Evolutionary conservation across 1,284 basidiomycete genomes (phyloP), one percentile per base, ranked within the genome.

Genomic region (Trametes polyzona): DNA sequence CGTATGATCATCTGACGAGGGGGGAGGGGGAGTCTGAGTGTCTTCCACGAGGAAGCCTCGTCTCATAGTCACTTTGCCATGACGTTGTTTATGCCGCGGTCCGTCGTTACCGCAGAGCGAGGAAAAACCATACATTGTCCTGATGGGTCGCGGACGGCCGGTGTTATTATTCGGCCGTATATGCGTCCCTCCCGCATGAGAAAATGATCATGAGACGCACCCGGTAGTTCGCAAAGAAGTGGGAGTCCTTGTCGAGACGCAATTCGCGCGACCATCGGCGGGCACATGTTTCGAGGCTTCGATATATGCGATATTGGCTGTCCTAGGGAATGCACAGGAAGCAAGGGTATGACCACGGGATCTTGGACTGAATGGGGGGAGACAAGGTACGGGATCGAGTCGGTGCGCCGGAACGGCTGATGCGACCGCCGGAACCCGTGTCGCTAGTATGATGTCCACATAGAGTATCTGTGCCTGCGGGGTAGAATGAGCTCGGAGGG

Each of bases 21-120:
- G 3, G 47, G 24, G 14, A 26, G 23, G 26, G 30, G 8, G 29
- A 8, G 27, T 8, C 8, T 27, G 8, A 27, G 21, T 17, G 6
- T 26, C 40, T 27, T 42, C 8, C 17, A 19, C 32, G 24, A 35
- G 11, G 41, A 44, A 32, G 41, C 32, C 17, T 17, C 40, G 50
- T 29, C 41, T 52, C 51, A 44, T 30, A 37, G 51, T 46, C 43
- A 52, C 17, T 52, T 46, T 30, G 42, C 43, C 24, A 44, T 32
- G 3, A 14, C 27, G 21, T 36, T 30, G 19, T 39, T 12, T 21
- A 41, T 35, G 32, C 33, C 49, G 21, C n/a, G n/a, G n/a, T n/a
- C n/a, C 41, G 26, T 17, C 3, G 4, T 39, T 19, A 19, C 37
- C 44, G 23, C 32, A 33, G n/a, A 8, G 10, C n/a, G 5, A 19